These are phyloP conservation scores for Cordyceps militaris DNA, from an alignment of 2,329 filamentous ascomycete genomes.

Conservation along the genomic window DNA sequence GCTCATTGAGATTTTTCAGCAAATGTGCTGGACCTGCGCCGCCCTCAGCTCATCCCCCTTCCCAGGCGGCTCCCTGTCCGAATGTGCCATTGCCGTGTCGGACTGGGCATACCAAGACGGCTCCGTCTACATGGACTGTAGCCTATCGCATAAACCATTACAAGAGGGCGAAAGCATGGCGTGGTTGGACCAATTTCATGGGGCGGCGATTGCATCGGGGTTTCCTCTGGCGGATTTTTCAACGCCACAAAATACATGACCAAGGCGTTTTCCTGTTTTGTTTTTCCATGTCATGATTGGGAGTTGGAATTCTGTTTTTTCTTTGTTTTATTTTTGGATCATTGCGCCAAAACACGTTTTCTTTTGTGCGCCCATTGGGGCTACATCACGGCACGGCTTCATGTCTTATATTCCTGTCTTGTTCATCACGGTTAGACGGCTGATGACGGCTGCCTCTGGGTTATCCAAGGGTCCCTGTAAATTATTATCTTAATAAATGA, in stretches of 20 bases:
- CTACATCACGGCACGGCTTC: background rate
- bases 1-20: constrained; percentile 30
- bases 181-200: constrained; percentile 25
- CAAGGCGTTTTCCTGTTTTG: background rate
- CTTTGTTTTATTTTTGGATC: background rate
- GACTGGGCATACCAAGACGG: constrained; percentile 27
- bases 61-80: constrained; percentile 21
- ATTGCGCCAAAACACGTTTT: background rate
- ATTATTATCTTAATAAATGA: constrained; percentile 13
- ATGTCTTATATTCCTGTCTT: background rate
- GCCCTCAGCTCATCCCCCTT: constrained; percentile 29
- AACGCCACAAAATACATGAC: constrained; percentile 5
- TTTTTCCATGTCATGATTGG: background rate
- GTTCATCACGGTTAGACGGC: constrained; percentile 6
- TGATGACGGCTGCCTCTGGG: constrained; percentile 8
- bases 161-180: constrained; percentile 21
- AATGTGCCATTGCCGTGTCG: constrained; percentile 25
- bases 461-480: constrained; percentile 2
- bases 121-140: constrained; percentile 29
- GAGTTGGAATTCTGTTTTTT: background rate
- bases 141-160: constrained; percentile 25
- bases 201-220: constrained; percentile 27
- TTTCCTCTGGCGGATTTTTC: constrained; percentile 23
- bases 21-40: constrained; percentile 32
- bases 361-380: constrained; percentile 1